Conservation (phyloP, 257 asterid species). For the Orobanche coerulescens region DNA sequence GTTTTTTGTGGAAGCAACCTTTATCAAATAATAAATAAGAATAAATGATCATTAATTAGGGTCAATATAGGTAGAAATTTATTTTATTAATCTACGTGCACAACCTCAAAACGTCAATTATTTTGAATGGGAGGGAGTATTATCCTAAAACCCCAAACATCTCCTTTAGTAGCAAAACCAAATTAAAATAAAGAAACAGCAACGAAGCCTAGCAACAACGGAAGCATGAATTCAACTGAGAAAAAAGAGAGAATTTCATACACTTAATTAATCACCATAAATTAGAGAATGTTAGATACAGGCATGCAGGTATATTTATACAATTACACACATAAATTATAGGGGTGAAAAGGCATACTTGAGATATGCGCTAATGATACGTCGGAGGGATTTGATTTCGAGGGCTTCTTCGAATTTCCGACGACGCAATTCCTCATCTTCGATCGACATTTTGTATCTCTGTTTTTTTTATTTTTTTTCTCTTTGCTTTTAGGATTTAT, state of each 20-base stretch:
- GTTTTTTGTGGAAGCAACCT: too few relatives aligned
- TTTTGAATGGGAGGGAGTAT: too few relatives aligned
- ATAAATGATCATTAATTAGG: neutral
- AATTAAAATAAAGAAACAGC: neutral
- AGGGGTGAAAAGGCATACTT: slow-evolving; percentile 36
- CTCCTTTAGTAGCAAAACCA: neutral
- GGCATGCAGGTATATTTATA: neutral
- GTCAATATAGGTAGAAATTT: neutral
- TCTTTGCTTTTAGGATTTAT: too few relatives aligned
- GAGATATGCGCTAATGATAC: slow-evolving; percentile 94
- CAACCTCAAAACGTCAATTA: too few relatives aligned
- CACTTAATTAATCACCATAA: neutral
- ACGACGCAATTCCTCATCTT: slow-evolving; percentile 58
- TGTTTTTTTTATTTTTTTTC: neutral
- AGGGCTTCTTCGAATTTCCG: slow-evolving; percentile 76
- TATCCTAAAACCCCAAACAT: slow-evolving; percentile 5
- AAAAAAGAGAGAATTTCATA: neutral
- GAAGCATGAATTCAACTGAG: neutral
- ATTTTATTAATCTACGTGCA: too few relatives aligned
- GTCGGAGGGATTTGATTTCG: slow-evolving; percentile 87
- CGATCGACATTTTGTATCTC: slow-evolving; percentile 22
- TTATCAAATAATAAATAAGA: too few relatives aligned
- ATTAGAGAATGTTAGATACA: neutral
- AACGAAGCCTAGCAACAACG: neutral
- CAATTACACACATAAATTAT: slow-evolving; percentile 6